Evolutionary conservation across 495 filamentous ascomycete genomes (phyloP), one percentile per base, ranked within the genome.

Genomic region (Tuber brumale): DNA sequence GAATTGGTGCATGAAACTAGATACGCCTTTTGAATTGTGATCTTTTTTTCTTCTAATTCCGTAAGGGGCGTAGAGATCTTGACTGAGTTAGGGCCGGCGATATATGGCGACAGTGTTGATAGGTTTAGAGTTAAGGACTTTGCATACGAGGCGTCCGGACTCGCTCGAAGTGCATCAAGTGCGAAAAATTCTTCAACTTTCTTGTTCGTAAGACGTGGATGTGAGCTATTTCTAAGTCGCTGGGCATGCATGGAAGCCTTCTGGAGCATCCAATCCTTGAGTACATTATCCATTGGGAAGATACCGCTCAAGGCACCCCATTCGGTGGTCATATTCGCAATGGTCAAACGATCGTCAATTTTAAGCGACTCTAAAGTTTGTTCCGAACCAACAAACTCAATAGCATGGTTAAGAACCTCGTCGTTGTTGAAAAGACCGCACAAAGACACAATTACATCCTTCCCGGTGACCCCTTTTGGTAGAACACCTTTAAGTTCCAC

Each of bases 241-340:
- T 87, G 83, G 10, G 83, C 84, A 27, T 87, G 84, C 31, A 86
- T 87, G 0, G 92, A 92, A 27, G 94, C 94, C 85, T 93, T 96
- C 79, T 85, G 86, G 37, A 90, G 87, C 12, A 95, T 83, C 95
- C 95, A 98, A n/a, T 84, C 84, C 79, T 90, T 85, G 39, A 98
- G 86, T 1, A 89, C 86, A 0, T 80, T 75, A 81, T 99, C 94
- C 75, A 97, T 92, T 6, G 94, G 95, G 85, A 97, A 98, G 23
- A 94, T 84, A 27, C 91, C 92, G 42, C 88, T 88, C 18, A 97
- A 85, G 0, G 94, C 95, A 61, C 93, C 94, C 95, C 94, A 98
- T 83, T 99, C 95, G 0, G 92, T 96, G 0, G 94, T 92, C 95
- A 98, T 97, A 85, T 97, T 98, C 69, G 91, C 89, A 82, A 98